Evolutionary conservation across 2,329 filamentous ascomycete species (phyloP), one percentile per base, ranked within the genome.

Genomic region (Iodosphaeria phyllophila): DNA sequence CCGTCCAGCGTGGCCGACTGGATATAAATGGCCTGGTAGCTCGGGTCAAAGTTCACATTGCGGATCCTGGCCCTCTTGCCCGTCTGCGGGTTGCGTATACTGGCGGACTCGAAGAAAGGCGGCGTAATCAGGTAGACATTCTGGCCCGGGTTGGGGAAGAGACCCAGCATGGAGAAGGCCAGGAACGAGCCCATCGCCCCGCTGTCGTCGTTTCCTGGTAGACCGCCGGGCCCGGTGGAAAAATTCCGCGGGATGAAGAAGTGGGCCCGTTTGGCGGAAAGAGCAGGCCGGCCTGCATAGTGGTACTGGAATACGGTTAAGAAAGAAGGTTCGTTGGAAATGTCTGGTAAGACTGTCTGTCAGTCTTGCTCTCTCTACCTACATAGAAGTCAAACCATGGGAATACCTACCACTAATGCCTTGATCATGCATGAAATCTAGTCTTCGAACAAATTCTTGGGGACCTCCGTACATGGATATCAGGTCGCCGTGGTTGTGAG

Each of bases 181-280:
- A 68, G 51, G 30, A 76, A 78, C 0, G 61, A 62, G 11, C 71
- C 73, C 71, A 78, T 77, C 1, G 74, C 69, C 4, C 74, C 74
- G 23, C 58, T 62, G 40, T 79, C 74, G 30, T 78, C 73, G 39
- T 78, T 79, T 0, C 74, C 74, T 0, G 74, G 71, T 6, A 79
- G 60, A 0, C 73, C 74, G 2, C 47, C 49, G 0, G 64, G 47
- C 0, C 60, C 63, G 1, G 64, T 57, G 35, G 63, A 59, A 50
- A 78, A 79, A 36, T 58, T 64, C 0, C 52, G 52, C 0, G 73
- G 72, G 21, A 78, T 74, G 37, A 77, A 77, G 35, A 53, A 63
- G 36, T 76, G 72, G 0, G 60, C 57, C 23, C 65, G 63, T 21
- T 42, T 37, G 2, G 60, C 56, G 0, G 60, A 64, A 2, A 62